Percentiles rank a stretch among this genome's conserved stretches.
Evolutionary conservation across 768 basidiomycete genomes (phyloP).

Genomic region (Hygrocybe coccinea): DNA sequence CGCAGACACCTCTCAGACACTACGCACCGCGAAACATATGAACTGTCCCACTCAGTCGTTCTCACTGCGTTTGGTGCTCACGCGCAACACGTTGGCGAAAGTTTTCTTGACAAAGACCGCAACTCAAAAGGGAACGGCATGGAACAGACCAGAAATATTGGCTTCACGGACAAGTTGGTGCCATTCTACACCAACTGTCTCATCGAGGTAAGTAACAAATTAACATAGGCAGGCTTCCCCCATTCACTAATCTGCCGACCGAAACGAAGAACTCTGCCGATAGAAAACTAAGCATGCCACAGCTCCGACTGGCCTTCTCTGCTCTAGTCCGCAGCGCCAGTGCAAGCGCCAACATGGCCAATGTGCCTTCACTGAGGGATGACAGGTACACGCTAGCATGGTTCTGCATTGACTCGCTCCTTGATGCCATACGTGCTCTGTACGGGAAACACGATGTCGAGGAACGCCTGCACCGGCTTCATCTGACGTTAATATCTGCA

Average conservation of each 20-base stretch:
- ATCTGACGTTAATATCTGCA: slow-evolving; percentile 59
- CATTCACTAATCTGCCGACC: slow-evolving; percentile 1
- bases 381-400: slow-evolving; percentile 51
- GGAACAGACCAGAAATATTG: background rate
- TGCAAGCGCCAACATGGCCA: slow-evolving; percentile 28
- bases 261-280: slow-evolving; percentile 55
- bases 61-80: slow-evolving; percentile 66
- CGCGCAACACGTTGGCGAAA: slow-evolving; percentile 35
- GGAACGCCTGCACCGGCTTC: slow-evolving; percentile 50
- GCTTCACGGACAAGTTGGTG: slow-evolving; percentile 52
- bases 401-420: slow-evolving; percentile 59
- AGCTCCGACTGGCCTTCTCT: slow-evolving; percentile 72
- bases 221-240: background rate
- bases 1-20: slow-evolving; percentile 48
- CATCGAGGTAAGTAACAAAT: slow-evolving; percentile 51
- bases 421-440: slow-evolving; percentile 41
- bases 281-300: slow-evolving; percentile 54
- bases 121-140: background rate
- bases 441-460: slow-evolving; percentile 6
- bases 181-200: slow-evolving; percentile 72
- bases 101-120: background rate
- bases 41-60: slow-evolving; percentile 81
- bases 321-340: slow-evolving; percentile 62
- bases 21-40: slow-evolving; percentile 68
- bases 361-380: slow-evolving; percentile 12